Evolutionary conservation across 2,329 filamentous ascomycete genomes (phyloP).

Genomic region (Fonsecaea erecta): DNA sequence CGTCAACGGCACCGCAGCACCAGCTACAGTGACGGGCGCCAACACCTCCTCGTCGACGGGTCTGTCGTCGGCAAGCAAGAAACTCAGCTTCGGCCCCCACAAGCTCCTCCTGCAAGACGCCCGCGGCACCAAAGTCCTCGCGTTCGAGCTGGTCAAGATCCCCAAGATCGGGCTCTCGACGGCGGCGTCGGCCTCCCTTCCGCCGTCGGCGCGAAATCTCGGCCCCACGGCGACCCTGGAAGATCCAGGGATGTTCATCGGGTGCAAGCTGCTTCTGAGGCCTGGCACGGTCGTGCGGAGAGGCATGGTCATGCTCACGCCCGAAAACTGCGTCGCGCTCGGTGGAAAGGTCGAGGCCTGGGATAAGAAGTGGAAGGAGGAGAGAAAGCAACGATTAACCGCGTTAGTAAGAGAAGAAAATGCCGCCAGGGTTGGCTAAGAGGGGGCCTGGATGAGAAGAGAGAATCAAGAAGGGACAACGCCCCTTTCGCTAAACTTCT

Average conservation of each 20-base stretch:
- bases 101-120: conserved; percentile 83
- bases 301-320: conserved; percentile 78
- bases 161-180: conserved; percentile 63
- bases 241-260: conserved; percentile 67
- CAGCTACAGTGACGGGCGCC: conserved; percentile 27
- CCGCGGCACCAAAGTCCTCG: conserved; percentile 70
- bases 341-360: conserved; percentile 84
- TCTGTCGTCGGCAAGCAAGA: conserved; percentile 34
- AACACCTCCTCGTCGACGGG: background rate
- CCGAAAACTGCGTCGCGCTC: conserved; percentile 69
- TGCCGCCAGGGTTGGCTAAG: conserved; percentile 38
- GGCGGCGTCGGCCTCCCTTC: conserved; percentile 17
- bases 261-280: conserved; percentile 77
- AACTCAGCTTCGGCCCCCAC: conserved; percentile 65
- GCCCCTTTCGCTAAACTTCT: background rate
- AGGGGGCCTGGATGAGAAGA: conserved; percentile 39
- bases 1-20: conserved; percentile 21
- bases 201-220: background rate
- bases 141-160: conserved; percentile 71
- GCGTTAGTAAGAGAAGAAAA: conserved; percentile 52
- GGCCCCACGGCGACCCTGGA: background rate
- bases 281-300: conserved; percentile 69
- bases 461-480: background rate
- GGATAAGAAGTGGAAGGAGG: conserved; percentile 77
- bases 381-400: conserved; percentile 70